Evolutionary conservation across 768 basidiomycete species (phyloP).

Genomic region (Chalciporus sphaerocephalus): DNA sequence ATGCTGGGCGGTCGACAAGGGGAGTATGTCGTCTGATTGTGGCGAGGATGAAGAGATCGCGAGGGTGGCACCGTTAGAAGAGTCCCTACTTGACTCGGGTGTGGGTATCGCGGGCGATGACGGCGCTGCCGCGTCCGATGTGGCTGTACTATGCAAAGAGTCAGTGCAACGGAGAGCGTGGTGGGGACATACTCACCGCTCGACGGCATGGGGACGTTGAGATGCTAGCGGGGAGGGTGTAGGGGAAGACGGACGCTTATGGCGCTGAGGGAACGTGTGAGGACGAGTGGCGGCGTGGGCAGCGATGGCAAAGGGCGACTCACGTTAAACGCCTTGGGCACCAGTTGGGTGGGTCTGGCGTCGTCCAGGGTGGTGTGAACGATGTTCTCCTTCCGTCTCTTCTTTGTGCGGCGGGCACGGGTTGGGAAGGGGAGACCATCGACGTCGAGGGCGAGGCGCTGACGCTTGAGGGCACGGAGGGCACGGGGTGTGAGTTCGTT

Average conservation of each 20-base stretch:
- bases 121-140: not conserved
- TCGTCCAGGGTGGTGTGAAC: not conserved
- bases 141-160: conserved; percentile 5
- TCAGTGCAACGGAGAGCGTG: not conserved
- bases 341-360: not conserved
- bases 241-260: conserved; percentile 15
- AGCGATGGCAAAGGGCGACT: not conserved
- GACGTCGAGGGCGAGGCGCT: conserved; percentile 29
- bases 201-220: not conserved
- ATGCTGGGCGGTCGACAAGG: not conserved
- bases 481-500: conserved; percentile 33
- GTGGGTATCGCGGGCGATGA: not conserved
- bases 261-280: conserved; percentile 3
- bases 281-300: not conserved
- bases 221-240: conserved; percentile 6
- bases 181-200: conserved; percentile 1
- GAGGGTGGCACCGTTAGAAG: not conserved
- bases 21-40: not conserved
- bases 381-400: conserved; percentile 23
- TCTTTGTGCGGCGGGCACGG: conserved; percentile 13
- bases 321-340: conserved; percentile 4
- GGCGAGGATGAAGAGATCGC: conserved; percentile 1
- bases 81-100: conserved; percentile 1
- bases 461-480: conserved; percentile 33
- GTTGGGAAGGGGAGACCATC: conserved; percentile 22